Base-by-base conservation (phyloP, 306 rosid genomes). In the Cucurbita maxima region DNA sequence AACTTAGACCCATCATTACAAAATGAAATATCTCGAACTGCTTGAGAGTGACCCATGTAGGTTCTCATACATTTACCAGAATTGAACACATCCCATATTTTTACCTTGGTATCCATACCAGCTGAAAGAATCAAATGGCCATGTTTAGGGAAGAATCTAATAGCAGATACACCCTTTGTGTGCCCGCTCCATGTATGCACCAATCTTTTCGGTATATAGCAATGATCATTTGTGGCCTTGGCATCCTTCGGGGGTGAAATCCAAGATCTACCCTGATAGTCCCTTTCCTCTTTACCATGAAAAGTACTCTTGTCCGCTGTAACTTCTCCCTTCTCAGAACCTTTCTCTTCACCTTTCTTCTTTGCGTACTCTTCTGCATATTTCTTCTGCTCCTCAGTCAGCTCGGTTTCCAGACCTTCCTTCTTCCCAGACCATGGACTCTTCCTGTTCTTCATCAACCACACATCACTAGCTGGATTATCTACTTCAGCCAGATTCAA, bases 141-240 rank as follows among this genome's bases (percentile, higher is more conserved):
- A 18, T 75, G 79, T 79, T 79, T 91, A 0, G 99, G 99, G 87
- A 91, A 95, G 83, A 95, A 95, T 57, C 97, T 72, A 68, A 95
- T 95, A 1, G 99, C 99, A 5, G 95, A 86, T 47, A 95, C 99
- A 12, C 99, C 96, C 81, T 88, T 91, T 0, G 97, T 95, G 76
- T 95, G 99, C 16, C 99, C 99, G 71, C 99, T 95, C 99, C 99
- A 95, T 14, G 99, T 95, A 76, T 91, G 97, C 75, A 95, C 97
- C 84, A 89, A 82, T 79, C 99, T 88, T 83, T 95, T 95, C 0
- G 99, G 99, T 58, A 95, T 95, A 76, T 89, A 95, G 76, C 97
- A 95, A 52, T 95, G 97, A 62, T 89, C 97, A 55, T 95, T 91
- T 9, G 78, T 75, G 6, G 97, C 96, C 79, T 95, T 95, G 11